Conservation (phyloP, 768 basidiomycete species). For the Vishniacozyma victoriae region DNA sequence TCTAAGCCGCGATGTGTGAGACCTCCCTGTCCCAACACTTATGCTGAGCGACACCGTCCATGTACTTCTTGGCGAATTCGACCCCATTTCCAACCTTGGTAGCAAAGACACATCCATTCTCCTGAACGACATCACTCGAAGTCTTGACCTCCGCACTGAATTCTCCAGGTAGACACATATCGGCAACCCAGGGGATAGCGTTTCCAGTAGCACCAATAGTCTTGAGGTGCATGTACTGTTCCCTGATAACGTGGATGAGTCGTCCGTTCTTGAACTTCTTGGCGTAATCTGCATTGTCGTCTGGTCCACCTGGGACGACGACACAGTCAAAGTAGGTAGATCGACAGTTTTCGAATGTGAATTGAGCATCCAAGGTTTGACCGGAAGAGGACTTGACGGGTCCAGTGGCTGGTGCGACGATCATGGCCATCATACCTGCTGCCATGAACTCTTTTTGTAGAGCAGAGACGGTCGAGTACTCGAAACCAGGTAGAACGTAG, state of each 20-base stretch:
- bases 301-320: slow-evolving; percentile 64
- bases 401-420: slow-evolving; percentile 57
- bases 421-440: slow-evolving; percentile 53
- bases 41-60: slow-evolving; percentile 48
- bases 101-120: slow-evolving; percentile 49
- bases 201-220: slow-evolving; percentile 68
- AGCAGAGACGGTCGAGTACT: slow-evolving; percentile 56
- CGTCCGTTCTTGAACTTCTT: slow-evolving; percentile 63
- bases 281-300: slow-evolving; percentile 52
- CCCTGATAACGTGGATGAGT: slow-evolving; percentile 71
- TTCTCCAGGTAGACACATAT: slow-evolving; percentile 48
- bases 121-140: slow-evolving; percentile 30
- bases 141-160: slow-evolving; percentile 28
- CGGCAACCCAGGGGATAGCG: slow-evolving; percentile 46
- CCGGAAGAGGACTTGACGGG: slow-evolving; percentile 51
- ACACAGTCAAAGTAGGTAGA: slow-evolving; percentile 80
- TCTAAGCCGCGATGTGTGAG: slow-evolving; percentile 41
- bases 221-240: slow-evolving; percentile 83
- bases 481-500: slow-evolving; percentile 69
- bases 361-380: slow-evolving; percentile 53
- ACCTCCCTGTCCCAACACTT: slow-evolving; percentile 48
- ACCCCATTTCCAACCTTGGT: slow-evolving; percentile 36
- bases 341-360: slow-evolving; percentile 56
- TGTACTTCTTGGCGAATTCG: slow-evolving; percentile 42
- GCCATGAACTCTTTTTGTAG: slow-evolving; percentile 56